Base-by-base conservation (phyloP, 73 alveolate genomes). In the Paraurostyla sp. region DNA sequence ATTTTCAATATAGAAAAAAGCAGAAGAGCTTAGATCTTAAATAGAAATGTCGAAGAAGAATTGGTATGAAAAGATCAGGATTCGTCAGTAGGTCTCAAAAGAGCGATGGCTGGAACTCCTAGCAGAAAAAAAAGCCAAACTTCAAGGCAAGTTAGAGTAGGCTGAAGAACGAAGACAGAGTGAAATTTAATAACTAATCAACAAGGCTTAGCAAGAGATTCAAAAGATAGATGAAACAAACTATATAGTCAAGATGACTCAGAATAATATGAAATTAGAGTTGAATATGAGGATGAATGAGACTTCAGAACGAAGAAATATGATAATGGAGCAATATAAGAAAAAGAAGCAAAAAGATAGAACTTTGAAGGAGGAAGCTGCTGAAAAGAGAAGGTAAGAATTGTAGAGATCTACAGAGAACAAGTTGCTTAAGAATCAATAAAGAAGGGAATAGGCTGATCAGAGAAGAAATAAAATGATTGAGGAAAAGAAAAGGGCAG, bases 151-250 rank as follows among this genome's bases (percentile, higher is more conserved):
- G 46, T 45, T 83, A 20, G 86, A 45, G 60, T 27, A 83, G 38
- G 92, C 92, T 15, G 87, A 68, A 38, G 92, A 83, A 33, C 35
- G 92, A 40, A 68, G 83, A n/a, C 87, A 83, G n/a, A 56, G 51
- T 16, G 86, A 43, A 33, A 2, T 83, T 0, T 22, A 83, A 33
- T 20, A 33, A 0, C 25, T 83, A 13, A 62, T 16, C n/a, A 35
- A 83, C 36, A 83, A 83, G 49, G 92, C 92, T 20, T 69, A 83
- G 60, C 42, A 83, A 32, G 92, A 83, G 48, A 83, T 54, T 68
- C 25, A 43, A 22, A 83, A 83, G 46, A 59, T 83, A n/a, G 92
- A 83, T 22, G 92, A 83, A 51, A 83, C 92, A 6, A 83, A 83
- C 58, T 83, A 59, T 36, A 83, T 83, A 42, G 76, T 83, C 2